phyloP scores from a whole-genome alignment of 257 asterid species.

The Nemophila menziesii region DNA sequence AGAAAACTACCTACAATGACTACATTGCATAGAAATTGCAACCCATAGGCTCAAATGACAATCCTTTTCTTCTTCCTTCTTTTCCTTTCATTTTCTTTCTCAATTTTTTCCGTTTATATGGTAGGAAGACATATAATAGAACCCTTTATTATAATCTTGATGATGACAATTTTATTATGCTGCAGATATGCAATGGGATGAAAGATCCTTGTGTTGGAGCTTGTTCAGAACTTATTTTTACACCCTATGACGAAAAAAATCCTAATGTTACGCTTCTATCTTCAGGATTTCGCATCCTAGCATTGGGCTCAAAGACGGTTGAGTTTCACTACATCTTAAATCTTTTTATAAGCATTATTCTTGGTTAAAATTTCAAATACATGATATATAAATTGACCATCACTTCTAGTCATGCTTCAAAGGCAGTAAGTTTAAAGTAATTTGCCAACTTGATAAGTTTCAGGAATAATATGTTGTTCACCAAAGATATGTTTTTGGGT shows the following conservation, averaged over 20 bases:
- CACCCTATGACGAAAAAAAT: constrained; percentile 20
- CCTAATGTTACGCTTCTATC: constrained; percentile 20
- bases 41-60: too few species aligned
- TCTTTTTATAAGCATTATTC: not conserved
- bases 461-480: too few species aligned
- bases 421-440: too few species aligned
- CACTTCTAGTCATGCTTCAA: too few species aligned
- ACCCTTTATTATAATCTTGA: constrained; percentile 15
- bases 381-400: too few species aligned
- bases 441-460: too few species aligned
- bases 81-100: not conserved
- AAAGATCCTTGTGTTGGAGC: constrained; percentile 29
- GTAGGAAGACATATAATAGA: too few species aligned
- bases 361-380: too few species aligned
- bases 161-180: constrained; percentile 1
- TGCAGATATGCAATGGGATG: constrained; percentile 34
- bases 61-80: not conserved
- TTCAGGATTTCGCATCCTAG: constrained; percentile 40
- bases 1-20: too few species aligned
- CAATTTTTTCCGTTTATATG: not conserved
- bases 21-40: too few species aligned
- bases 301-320: constrained; percentile 25
- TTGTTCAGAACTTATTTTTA: constrained; percentile 39
- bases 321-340: constrained; percentile 5
- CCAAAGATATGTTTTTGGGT: too few species aligned